Conservation (phyloP, 257 asterid genomes). For the Fraxinus cuspidata region DNA sequence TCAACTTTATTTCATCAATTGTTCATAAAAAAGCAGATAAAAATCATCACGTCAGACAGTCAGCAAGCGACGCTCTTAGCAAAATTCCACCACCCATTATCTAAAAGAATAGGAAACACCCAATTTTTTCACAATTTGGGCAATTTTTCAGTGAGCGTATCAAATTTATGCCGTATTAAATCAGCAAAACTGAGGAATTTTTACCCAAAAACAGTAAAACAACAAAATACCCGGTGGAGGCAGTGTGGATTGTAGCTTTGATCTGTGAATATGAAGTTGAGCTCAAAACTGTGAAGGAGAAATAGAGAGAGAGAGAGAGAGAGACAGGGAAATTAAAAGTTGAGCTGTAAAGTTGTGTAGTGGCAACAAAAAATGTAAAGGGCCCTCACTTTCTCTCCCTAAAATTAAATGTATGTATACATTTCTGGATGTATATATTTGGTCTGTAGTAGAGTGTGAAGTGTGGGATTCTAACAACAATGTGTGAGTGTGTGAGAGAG, state of each 20-base stretch:
- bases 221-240: constrained; percentile 37
- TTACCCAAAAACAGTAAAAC: neutral
- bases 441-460: constrained; percentile 24
- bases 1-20: constrained; percentile 6
- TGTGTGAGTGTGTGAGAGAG: constrained; percentile 23
- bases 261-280: constrained; percentile 39
- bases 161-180: constrained; percentile 11
- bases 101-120: constrained; percentile 14
- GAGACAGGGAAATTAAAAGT: constrained; percentile 31
- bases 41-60: constrained; percentile 5
- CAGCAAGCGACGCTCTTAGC: constrained; percentile 13
- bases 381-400: constrained; percentile 40
- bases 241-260: constrained; percentile 45
- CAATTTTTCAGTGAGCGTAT: constrained; percentile 14
- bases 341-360: constrained; percentile 60
- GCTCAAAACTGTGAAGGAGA: constrained; percentile 21
- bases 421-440: constrained; percentile 21
- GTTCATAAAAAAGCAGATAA: constrained; percentile 7
- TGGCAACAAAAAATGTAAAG: constrained; percentile 44
- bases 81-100: constrained; percentile 20
- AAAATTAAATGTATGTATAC: constrained; percentile 31
- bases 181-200: constrained; percentile 20
- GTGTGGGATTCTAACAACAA: constrained; percentile 26
- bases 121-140: neutral
- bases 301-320: constrained; percentile 27